Percentiles rank a stretch among this genome's conserved stretches.
Evolutionary conservation across 1,284 basidiomycete genomes (phyloP).

Genomic region (Vanrija sp.): DNA sequence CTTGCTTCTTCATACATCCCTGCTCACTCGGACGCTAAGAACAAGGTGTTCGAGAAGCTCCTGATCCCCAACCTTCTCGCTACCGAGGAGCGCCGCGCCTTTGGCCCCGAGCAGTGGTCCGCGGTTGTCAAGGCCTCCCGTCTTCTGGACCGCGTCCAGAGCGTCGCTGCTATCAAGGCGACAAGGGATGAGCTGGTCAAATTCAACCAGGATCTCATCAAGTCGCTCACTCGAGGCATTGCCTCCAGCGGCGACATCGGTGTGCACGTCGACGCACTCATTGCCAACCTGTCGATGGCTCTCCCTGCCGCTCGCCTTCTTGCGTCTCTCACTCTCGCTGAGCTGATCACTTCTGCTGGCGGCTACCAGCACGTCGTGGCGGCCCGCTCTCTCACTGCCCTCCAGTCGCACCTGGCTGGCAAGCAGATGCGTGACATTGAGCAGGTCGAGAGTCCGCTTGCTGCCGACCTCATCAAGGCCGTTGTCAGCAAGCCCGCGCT

Average conservation of each 20-base stretch:
- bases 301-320: slow-evolving; percentile 9
- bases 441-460: slow-evolving; percentile 18
- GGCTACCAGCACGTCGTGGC: slow-evolving; percentile 48
- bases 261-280: slow-evolving; percentile 12
- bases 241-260: slow-evolving; percentile 14
- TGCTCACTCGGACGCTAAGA: slow-evolving; percentile 42
- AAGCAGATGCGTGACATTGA: slow-evolving; percentile 18
- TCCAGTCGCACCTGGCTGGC: slow-evolving; percentile 13
- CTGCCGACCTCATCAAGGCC: slow-evolving; percentile 17
- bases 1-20: slow-evolving; percentile 55
- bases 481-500: slow-evolving; percentile 34
- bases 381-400: slow-evolving; percentile 45
- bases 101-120: slow-evolving; percentile 60
- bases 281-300: slow-evolving; percentile 5
- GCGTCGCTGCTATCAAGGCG: slow-evolving; percentile 2
- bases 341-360: slow-evolving; percentile 13
- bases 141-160: slow-evolving; percentile 9
- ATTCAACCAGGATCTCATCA: slow-evolving; percentile 15
- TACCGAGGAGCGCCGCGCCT: slow-evolving; percentile 65
- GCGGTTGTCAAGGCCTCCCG: slow-evolving; percentile 8
- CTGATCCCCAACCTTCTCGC: slow-evolving; percentile 71
- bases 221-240: slow-evolving; percentile 10
- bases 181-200: slow-evolving; percentile 6
- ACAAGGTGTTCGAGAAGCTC: slow-evolving; percentile 58
- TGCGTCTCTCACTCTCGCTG: slow-evolving; percentile 14